Evolutionary conservation across 164 flowering plant genomes (phyloP).

Genomic region (Magnolia kwangsiensis): DNA sequence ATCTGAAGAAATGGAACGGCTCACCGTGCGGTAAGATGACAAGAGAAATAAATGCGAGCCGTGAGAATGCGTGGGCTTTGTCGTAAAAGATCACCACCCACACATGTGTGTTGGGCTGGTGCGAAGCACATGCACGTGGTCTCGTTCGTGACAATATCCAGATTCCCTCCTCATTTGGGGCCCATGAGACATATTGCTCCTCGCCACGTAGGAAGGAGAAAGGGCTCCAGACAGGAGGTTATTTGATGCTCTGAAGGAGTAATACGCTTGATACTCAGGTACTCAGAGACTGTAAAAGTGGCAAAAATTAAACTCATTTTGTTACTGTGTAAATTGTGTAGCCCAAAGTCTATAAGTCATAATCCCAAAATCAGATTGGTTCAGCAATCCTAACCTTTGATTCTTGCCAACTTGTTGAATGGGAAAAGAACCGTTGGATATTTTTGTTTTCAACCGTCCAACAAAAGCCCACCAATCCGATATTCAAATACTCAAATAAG

Average conservation of each 20-base stretch:
- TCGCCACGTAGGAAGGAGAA: neutral
- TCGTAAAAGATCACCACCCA: neutral
- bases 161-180: neutral
- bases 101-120: slow-evolving; percentile 1
- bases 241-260: neutral
- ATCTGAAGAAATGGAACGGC: neutral
- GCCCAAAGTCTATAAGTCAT: too few species aligned
- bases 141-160: neutral
- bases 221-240: neutral
- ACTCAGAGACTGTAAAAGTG: too few species aligned
- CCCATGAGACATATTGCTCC: neutral
- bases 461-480: too few species aligned
- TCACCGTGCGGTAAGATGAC: neutral
- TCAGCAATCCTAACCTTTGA: too few species aligned
- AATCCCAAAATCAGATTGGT: too few species aligned
- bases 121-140: neutral
- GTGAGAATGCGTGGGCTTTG: neutral
- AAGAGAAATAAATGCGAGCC: neutral
- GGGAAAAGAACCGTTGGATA: too few species aligned
- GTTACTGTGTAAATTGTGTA: too few species aligned
- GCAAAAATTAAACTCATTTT: too few species aligned
- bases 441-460: too few species aligned
- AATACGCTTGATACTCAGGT: too few species aligned
- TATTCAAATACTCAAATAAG: too few species aligned
- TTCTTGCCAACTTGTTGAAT: too few species aligned